phyloP scores from a whole-genome alignment of 1,139 yeast genomes.

The Wickerhamomyces sp. region DNA sequence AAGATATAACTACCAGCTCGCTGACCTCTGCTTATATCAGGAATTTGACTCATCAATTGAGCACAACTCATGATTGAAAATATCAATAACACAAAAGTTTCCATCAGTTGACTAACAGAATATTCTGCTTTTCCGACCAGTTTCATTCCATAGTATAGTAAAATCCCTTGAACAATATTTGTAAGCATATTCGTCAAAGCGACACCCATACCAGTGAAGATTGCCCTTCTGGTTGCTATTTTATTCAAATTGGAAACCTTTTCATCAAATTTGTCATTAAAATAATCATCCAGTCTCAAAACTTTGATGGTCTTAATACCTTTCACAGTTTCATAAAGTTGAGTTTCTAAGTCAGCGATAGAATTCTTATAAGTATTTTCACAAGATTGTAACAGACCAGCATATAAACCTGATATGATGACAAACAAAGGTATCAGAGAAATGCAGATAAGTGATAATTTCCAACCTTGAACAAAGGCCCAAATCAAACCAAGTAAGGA shows the following conservation, averaged over 20 bases:
- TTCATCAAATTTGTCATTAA: constrained; percentile 34
- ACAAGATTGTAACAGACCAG: constrained; percentile 43
- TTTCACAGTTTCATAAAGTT: constrained; percentile 52
- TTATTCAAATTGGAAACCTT: constrained; percentile 28
- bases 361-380: constrained; percentile 60
- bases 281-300: constrained; percentile 47
- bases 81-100: constrained; percentile 66
- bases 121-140: constrained; percentile 58
- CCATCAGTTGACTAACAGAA: constrained; percentile 50
- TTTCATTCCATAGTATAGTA: constrained; percentile 72
- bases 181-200: constrained; percentile 52
- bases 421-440: constrained; percentile 65
- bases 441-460: constrained; percentile 72
- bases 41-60: constrained; percentile 56
- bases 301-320: constrained; percentile 63
- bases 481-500: constrained; percentile 62
- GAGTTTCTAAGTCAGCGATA: constrained; percentile 49
- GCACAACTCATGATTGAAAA: constrained; percentile 70
- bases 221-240: constrained; percentile 45
- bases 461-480: constrained; percentile 86
- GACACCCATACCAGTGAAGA: constrained; percentile 54
- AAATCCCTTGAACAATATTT: constrained; percentile 60
- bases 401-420: constrained; percentile 47
- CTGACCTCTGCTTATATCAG: constrained; percentile 75
- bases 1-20: constrained; percentile 59